Evolutionary conservation across 768 basidiomycete genomes (phyloP).

Genomic region (Sporobolomyces phaffii): DNA sequence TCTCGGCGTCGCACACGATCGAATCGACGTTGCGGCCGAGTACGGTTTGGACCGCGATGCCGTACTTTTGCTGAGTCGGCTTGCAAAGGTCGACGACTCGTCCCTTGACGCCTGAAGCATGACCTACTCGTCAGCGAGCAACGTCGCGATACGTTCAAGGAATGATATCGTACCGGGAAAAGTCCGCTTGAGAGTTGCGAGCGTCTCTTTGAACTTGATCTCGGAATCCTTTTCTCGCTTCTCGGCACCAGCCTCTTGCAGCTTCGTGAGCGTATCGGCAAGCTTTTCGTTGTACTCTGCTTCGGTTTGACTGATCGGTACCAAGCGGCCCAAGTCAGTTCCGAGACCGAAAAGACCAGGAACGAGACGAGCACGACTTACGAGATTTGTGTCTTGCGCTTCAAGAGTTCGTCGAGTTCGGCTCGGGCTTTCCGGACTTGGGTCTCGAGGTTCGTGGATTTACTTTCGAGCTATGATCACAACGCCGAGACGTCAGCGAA

Average conservation of each 20-base stretch:
- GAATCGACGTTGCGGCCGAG: conserved; percentile 92
- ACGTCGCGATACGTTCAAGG: no score
- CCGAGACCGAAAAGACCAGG: neutral
- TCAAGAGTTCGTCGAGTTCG: conserved; percentile 63
- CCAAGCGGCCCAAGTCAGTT: neutral
- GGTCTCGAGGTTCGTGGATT: conserved; percentile 54
- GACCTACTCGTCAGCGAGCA: no score
- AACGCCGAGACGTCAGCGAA: no score
- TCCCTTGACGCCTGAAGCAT: conserved; percentile 71
- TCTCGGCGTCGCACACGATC: conserved; percentile 92
- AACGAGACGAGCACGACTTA: neutral
- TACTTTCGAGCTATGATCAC: conserved; percentile 51
- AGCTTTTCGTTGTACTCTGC: conserved; percentile 89
- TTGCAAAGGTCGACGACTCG: conserved; percentile 91
- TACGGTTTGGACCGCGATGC: conserved; percentile 81
- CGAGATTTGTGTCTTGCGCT: conserved; percentile 29
- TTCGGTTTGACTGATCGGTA: conserved; percentile 66
- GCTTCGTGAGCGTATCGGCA: conserved; percentile 68
- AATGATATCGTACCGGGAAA: conserved; percentile 62
- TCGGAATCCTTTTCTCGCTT: conserved; percentile 80
- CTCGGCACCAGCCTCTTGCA: conserved; percentile 85
- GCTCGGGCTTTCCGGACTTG: conserved; percentile 65
- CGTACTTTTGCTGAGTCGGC: conserved; percentile 85
- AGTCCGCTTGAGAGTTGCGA: conserved; percentile 73
- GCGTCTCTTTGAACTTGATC: conserved; percentile 72